A percentile compares a stretch with the other conserved stretches of the same genome.
Conservation (phyloP, 148 eudicot species). For the Cornus kousa region DNA sequence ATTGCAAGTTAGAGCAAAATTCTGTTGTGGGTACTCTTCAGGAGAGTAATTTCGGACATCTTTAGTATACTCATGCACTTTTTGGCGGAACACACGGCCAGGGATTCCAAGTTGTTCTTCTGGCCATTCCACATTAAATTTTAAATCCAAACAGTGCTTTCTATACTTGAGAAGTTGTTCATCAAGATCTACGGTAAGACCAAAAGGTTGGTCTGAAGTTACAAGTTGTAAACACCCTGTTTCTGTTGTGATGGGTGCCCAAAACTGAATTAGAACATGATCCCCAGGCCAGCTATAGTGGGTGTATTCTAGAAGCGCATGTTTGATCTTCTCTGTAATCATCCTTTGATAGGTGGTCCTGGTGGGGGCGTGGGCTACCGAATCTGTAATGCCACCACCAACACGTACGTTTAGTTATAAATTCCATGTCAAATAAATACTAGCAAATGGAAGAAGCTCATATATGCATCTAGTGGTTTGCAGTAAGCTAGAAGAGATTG, state of each 20-base stretch:
- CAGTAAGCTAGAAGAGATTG: no score
- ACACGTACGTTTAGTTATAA: no score
- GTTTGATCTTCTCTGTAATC: neutral
- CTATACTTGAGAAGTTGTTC: no score
- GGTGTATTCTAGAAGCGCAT: neutral
- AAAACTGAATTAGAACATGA: conserved; percentile 35
- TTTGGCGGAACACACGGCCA: conserved; percentile 55
- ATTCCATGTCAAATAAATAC: no score
- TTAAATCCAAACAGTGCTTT: no score
- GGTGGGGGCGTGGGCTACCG: no score
- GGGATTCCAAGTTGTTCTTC: conserved; percentile 42
- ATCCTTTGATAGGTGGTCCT: no score
- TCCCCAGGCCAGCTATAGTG: neutral
- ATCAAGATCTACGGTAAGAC: no score
- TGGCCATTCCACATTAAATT: neutral
- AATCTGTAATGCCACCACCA: no score
- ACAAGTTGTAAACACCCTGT: conserved; percentile 32
- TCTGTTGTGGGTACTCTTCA: conserved; percentile 44
- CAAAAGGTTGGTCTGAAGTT: conserved; percentile 36
- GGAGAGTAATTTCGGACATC: conserved; percentile 58
- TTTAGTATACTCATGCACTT: conserved; percentile 58
- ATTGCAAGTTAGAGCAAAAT: conserved; percentile 45
- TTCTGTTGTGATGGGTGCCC: conserved; percentile 48
- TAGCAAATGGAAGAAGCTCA: no score
- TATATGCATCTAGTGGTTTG: no score